phyloP scores from a whole-genome alignment of 768 basidiomycete genomes.

The Pleurotus citrinopileatus region DNA sequence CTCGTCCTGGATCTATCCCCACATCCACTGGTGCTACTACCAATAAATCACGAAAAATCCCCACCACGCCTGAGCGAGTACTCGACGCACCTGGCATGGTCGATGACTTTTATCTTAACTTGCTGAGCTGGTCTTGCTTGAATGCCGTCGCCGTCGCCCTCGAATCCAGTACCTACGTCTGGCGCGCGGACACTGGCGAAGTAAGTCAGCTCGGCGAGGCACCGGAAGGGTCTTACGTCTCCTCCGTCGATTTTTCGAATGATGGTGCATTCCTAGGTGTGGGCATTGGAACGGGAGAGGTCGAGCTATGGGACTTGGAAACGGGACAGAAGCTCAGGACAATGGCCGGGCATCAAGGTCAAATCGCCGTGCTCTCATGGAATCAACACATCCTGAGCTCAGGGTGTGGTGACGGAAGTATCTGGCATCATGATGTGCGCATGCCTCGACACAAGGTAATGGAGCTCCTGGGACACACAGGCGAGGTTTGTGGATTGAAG shows the following conservation, averaged over 20 bases:
- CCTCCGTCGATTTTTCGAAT: constrained; percentile 75
- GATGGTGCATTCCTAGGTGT: constrained; percentile 82
- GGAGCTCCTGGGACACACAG: constrained; percentile 85
- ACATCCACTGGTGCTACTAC: constrained; percentile 58
- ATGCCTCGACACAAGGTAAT: constrained; percentile 85
- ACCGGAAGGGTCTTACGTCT: constrained; percentile 72
- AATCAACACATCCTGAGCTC: constrained; percentile 80
- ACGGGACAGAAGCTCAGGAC: constrained; percentile 75
- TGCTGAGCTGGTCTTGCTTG: constrained; percentile 83
- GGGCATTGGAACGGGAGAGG: constrained; percentile 76
- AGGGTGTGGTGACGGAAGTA: constrained; percentile 91
- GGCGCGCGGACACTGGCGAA: constrained; percentile 87
- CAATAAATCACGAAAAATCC: constrained; percentile 77
- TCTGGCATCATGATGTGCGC: constrained; percentile 96
- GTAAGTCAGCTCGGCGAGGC: constrained; percentile 79
- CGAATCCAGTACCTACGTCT: constrained; percentile 84
- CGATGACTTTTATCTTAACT: constrained; percentile 97
- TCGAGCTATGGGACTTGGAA: constrained; percentile 95
- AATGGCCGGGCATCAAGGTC: constrained; percentile 86
- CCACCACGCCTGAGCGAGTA: constrained; percentile 88
- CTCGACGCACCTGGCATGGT: constrained; percentile 91
- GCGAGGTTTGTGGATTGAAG: constrained; percentile 89
- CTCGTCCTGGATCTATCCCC: constrained; percentile 59
- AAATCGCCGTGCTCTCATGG: constrained; percentile 88
- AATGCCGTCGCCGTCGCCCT: constrained; percentile 92